Evolutionary conservation across 176 grass and related monocot species (phyloP).

Genomic region (Aegilops tauschii): DNA sequence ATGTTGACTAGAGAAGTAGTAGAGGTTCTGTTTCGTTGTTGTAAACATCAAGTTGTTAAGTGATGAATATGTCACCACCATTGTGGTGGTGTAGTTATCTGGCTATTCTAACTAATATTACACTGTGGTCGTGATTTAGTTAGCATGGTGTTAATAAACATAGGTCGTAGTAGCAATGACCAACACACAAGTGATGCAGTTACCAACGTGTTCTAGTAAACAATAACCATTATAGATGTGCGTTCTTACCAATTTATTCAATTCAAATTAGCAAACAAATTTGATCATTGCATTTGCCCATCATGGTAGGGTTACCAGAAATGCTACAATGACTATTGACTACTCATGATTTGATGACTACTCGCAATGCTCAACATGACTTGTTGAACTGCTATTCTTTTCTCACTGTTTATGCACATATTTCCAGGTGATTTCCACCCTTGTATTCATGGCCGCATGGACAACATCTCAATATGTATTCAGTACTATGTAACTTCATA

Average conservation of each 20-base stretch:
- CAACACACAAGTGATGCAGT: background rate
- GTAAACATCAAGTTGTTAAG: background rate
- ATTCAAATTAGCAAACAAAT: background rate
- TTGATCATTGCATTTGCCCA: background rate
- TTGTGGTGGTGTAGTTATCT: background rate
- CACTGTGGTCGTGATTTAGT: background rate
- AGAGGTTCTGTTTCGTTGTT: background rate
- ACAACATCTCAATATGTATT: background rate
- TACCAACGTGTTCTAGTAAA: background rate
- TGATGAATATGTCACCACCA: background rate
- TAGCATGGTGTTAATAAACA: background rate
- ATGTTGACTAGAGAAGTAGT: background rate
- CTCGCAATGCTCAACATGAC: background rate
- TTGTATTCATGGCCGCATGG: background rate
- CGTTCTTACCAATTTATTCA: background rate
- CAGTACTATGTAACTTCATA: background rate
- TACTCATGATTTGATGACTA: background rate
- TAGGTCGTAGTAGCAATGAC: background rate
- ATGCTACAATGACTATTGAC: background rate
- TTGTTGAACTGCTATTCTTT: background rate
- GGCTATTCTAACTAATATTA: background rate
- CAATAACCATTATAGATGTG: background rate
- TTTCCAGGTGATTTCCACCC: background rate
- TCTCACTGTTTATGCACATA: background rate
- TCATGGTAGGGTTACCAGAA: background rate